Evolutionary conservation across 129 eudicot species (phyloP), one percentile per base, ranked within the genome.

Genomic region (Kitagawia praeruptora): DNA sequence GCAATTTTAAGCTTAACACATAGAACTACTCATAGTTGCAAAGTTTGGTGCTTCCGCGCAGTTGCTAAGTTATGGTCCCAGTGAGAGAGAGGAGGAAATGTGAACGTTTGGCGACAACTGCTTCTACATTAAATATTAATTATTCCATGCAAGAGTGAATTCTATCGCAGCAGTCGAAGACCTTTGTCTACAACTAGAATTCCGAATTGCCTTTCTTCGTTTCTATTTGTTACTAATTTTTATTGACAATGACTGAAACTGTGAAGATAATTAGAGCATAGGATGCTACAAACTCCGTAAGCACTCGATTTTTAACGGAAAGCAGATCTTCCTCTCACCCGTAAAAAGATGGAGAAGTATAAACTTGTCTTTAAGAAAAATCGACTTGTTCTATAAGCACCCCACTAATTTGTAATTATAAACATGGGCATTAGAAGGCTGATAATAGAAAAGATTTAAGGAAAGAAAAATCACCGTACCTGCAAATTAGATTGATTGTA

Each of bases 401-500:
- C 69, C 34, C 9, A 58, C 67, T 6, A 6, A 21, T 38, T 4
- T 21, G 21, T 71, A 38, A 71, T 16, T n/a, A 74, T 14, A 19
- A 42, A 73, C 8, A 73, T 21, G 10, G 53, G n/a, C 44, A 70
- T 34, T 38, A 21, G 28, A 73, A 42, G 27, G 44, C 4, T 13
- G 12, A 27, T 10, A 47, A 39, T 11, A 27, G 27, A n/a, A 27
- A 74, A 5, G 31, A 27, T 10, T 46, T 1, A 14, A 4, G 37
- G 6, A 45, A 46, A 72, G 75, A 34, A 27, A 19, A 27, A 77
- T 47, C 80, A 79, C 51, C 4, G 48, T 80, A 94, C 98, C 98
- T 94, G 98, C 78, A 92, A 84, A 85, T 94, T 92, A 74, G 92
- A 83, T 70, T 97, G 88, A 83, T 94, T 94, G 79, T 58, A 94